These are phyloP conservation scores for Chrysosphaeria jannelii DNA, from an alignment of 2,329 filamentous ascomycete species.

Conservation along the genomic window DNA sequence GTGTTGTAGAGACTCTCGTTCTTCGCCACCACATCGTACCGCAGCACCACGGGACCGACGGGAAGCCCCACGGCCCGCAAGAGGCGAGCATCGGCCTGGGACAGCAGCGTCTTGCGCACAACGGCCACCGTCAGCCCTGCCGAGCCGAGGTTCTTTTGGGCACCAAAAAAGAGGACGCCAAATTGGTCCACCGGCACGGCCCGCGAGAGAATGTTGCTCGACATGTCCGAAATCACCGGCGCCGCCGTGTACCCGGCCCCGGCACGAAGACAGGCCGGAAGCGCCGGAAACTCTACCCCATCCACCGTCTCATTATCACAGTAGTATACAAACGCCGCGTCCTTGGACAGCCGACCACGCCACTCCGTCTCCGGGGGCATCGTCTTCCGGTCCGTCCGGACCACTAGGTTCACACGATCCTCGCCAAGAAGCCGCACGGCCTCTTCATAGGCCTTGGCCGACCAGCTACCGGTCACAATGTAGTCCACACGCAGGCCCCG, in stretches of 20 bases:
- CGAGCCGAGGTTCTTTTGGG: constrained; percentile 78
- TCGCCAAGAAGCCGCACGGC: constrained; percentile 46
- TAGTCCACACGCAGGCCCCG: constrained; percentile 58
- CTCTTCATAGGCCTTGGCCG: constrained; percentile 65
- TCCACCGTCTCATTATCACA: constrained; percentile 91
- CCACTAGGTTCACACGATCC: constrained; percentile 47
- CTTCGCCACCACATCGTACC: constrained; percentile 64
- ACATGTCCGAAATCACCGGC: constrained; percentile 78
- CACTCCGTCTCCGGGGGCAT: constrained; percentile 55
- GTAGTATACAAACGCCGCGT: constrained; percentile 52
- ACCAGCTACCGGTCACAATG: constrained; percentile 73
- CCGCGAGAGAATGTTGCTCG: constrained; percentile 70
- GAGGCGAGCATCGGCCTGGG: constrained; percentile 37
- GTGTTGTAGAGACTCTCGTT: constrained; percentile 95
- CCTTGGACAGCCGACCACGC: constrained; percentile 28
- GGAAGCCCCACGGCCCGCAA: constrained; percentile 48
- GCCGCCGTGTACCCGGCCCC: constrained; percentile 18
- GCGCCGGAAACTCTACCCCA: constrained; percentile 63
- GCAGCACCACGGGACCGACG: constrained; percentile 48
- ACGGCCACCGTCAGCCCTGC: constrained; percentile 70
- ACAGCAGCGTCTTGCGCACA: constrained; percentile 51
- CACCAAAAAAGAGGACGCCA: constrained; percentile 66
- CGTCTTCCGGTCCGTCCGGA: constrained; percentile 9
- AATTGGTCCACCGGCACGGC: constrained; percentile 51
- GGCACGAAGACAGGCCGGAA: constrained; percentile 29